Conservation (phyloP, 2,329 filamentous ascomycete genomes). For the Fusarium keratoplasticum region DNA sequence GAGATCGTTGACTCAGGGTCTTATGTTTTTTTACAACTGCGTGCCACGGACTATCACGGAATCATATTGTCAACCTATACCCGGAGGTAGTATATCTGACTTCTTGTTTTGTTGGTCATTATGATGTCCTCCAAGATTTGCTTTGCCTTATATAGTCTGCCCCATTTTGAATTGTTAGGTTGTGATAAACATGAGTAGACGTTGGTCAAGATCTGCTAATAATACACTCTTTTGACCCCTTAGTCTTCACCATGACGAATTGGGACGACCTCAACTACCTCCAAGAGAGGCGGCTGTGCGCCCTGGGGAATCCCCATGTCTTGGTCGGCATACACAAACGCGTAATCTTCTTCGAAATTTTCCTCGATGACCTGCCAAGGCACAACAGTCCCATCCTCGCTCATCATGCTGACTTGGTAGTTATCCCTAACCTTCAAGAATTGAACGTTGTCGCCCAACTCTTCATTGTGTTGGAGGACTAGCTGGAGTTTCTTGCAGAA, state of each 20-base stretch:
- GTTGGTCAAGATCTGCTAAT: not conserved
- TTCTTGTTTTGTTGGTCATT: not conserved
- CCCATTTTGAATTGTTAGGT: not conserved
- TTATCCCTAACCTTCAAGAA: not conserved
- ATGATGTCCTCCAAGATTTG: not conserved
- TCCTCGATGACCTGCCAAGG: not conserved
- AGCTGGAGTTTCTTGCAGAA: not conserved
- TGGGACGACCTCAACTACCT: constrained; percentile 1
- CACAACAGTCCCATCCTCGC: not conserved
- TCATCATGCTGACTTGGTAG: not conserved
- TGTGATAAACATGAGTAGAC: not conserved
- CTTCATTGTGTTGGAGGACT: not conserved
- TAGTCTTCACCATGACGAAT: not conserved
- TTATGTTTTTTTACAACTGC: too few relatives aligned
- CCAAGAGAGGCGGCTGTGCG: not conserved
- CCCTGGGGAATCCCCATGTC: not conserved
- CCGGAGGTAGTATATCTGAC: not conserved
- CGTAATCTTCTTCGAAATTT: not conserved
- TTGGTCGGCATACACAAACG: not conserved
- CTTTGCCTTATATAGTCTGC: not conserved
- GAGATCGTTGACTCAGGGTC: too few relatives aligned
- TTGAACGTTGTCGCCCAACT: not conserved
- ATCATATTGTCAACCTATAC: not conserved
- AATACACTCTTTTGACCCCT: not conserved
- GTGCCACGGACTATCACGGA: not conserved